phyloP scores from a whole-genome alignment of 2,329 filamentous ascomycete species.

The Fusarium sambucinum region DNA sequence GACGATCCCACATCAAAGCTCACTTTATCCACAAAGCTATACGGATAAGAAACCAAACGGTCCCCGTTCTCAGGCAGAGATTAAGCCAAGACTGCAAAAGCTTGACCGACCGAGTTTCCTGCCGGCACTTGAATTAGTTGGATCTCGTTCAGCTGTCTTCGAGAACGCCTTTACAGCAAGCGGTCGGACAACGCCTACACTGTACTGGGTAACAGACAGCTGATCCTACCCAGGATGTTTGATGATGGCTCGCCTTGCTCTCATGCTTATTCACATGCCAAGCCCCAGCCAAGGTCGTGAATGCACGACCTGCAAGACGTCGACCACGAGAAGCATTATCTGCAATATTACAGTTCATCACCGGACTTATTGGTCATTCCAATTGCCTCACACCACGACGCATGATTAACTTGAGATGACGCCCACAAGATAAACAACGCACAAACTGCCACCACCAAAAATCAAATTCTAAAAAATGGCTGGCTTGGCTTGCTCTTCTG shows the following conservation, averaged over 20 bases:
- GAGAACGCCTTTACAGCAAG: constrained; percentile 16
- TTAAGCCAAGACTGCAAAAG: constrained; percentile 25
- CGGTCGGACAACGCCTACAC: constrained; percentile 13
- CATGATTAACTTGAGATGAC: constrained; percentile 34
- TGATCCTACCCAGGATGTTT: constrained; percentile 21
- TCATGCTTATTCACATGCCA: constrained; percentile 15
- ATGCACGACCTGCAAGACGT: constrained; percentile 22
- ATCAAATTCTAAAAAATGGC: not conserved
- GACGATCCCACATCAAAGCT: constrained; percentile 26
- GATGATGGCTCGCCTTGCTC: constrained; percentile 3
- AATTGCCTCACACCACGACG: constrained; percentile 33
- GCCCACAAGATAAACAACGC: constrained; percentile 14
- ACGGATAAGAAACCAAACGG: constrained; percentile 14
- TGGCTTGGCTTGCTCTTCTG: constrained; percentile 24
- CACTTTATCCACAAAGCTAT: constrained; percentile 22
- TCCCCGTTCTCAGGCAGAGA: constrained; percentile 23
- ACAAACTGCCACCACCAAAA: constrained; percentile 18
- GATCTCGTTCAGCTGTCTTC: constrained; percentile 21
- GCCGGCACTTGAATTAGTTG: constrained; percentile 19
- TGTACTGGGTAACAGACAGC: not conserved
- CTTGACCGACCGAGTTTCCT: constrained; percentile 14
- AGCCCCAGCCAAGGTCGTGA: constrained; percentile 25
- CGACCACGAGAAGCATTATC: not conserved
- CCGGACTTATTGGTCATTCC: constrained; percentile 26
- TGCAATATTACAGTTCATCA: constrained; percentile 11